Conservation (phyloP, 2,329 filamentous ascomycete genomes). For the Diaporthe eres region DNA sequence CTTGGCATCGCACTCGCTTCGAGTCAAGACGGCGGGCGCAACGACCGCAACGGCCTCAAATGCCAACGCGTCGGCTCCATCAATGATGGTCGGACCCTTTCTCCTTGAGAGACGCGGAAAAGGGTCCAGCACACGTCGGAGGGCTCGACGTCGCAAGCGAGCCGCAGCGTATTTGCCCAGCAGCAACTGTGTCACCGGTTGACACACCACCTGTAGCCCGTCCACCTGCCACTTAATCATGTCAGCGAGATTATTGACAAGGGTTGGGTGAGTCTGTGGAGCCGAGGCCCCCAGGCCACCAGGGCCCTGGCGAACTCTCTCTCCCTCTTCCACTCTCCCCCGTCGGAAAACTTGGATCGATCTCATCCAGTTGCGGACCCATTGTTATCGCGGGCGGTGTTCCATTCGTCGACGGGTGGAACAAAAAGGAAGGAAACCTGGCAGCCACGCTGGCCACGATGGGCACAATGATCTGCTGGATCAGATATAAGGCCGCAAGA, state of each 20-base stretch:
- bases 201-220: constrained; percentile 19
- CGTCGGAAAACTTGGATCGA: constrained; percentile 13
- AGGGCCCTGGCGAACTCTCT: constrained; percentile 4
- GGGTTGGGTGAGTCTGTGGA: constrained; percentile 14
- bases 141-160: constrained; percentile 4
- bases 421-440: background rate
- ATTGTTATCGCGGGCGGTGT: background rate
- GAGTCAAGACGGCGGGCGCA: constrained; percentile 2
- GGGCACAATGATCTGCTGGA: constrained; percentile 14
- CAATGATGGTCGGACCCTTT: background rate
- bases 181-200: constrained; percentile 5
- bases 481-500: constrained; percentile 31
- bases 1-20: constrained; percentile 33
- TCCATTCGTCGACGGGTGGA: background rate
- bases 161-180: constrained; percentile 8
- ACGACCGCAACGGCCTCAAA: constrained; percentile 1
- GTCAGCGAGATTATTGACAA: constrained; percentile 26
- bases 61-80: constrained; percentile 22
- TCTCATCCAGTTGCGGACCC: background rate
- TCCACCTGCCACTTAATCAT: constrained; percentile 25
- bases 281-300: background rate
- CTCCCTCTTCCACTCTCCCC: background rate
- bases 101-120: background rate
- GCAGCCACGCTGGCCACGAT: no score
- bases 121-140: background rate